Conservation (phyloP, 768 basidiomycete genomes). For the Tricholoma sp. region DNA sequence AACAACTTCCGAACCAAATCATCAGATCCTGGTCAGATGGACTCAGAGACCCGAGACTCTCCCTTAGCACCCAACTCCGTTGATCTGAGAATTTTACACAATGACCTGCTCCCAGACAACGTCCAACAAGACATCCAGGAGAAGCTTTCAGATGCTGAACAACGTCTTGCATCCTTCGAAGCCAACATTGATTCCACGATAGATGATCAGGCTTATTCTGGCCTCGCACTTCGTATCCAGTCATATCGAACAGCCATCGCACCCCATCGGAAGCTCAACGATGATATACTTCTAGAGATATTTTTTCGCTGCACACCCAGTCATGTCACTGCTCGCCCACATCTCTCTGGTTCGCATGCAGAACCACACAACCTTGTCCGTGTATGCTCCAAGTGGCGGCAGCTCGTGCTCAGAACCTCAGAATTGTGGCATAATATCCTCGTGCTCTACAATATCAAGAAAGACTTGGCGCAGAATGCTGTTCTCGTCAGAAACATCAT, state of each 20-base stretch:
- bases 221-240: neutral
- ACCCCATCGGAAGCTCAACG: neutral
- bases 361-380: neutral
- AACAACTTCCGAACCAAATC: conserved; percentile 20
- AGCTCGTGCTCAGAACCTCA: neutral
- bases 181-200: too few species aligned
- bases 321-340: neutral
- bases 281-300: neutral
- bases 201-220: neutral
- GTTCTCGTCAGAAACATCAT: neutral
- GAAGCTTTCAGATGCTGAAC: too few species aligned
- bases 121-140: too few species aligned
- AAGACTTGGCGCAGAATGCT: neutral
- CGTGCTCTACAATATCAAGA: neutral
- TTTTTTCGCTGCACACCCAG: neutral
- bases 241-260: neutral
- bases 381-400: neutral
- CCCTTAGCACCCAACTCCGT: too few species aligned
- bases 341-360: neutral
- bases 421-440: neutral
- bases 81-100: too few species aligned
- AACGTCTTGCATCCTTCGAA: too few species aligned
- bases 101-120: too few species aligned
- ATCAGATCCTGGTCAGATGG: too few species aligned
- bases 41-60: too few species aligned